Evolutionary conservation across 306 rosid species (phyloP).

Genomic region (Echinosophora koreensis): DNA sequence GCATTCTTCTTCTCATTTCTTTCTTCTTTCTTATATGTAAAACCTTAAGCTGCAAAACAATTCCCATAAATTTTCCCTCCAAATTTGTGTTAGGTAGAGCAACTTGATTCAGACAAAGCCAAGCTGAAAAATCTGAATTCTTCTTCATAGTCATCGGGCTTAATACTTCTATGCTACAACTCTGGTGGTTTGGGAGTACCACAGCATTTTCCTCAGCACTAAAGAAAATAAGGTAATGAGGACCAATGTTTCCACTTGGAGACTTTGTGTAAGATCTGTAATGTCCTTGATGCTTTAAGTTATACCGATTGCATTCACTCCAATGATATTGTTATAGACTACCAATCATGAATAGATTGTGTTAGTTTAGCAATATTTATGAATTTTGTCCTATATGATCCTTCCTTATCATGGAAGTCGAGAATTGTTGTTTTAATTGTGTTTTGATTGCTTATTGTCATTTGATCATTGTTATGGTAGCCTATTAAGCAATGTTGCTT

Average conservation of each 20-base stretch:
- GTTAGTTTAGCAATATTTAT: background rate
- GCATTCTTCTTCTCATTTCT: background rate
- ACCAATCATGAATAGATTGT: background rate
- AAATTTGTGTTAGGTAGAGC: constrained; percentile 51
- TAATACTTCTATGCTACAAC: background rate
- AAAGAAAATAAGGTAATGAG: background rate
- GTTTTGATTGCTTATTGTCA: constrained; percentile 3
- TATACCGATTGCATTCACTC: constrained; percentile 22
- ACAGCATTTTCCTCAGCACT: no score
- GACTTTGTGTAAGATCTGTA: constrained; percentile 8
- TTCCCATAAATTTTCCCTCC: constrained; percentile 2
- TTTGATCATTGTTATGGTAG: constrained; percentile 3
- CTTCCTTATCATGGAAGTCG: background rate
- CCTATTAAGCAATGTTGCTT: constrained; percentile 10
- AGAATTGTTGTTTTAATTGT: background rate
- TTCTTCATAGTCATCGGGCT: constrained; percentile 42
- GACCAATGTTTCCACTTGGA: constrained; percentile 8
- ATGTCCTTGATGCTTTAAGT: constrained; percentile 23
- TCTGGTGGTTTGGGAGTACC: constrained; percentile 3
- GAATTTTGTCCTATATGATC: constrained; percentile 2
- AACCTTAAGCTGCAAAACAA: no score
- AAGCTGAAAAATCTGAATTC: constrained; percentile 60
- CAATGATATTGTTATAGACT: constrained; percentile 18
- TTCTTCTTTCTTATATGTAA: background rate
- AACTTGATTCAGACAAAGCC: constrained; percentile 67